Base-by-base conservation (phyloP, 345 rosid species). In the Citrus unshiu region DNA sequence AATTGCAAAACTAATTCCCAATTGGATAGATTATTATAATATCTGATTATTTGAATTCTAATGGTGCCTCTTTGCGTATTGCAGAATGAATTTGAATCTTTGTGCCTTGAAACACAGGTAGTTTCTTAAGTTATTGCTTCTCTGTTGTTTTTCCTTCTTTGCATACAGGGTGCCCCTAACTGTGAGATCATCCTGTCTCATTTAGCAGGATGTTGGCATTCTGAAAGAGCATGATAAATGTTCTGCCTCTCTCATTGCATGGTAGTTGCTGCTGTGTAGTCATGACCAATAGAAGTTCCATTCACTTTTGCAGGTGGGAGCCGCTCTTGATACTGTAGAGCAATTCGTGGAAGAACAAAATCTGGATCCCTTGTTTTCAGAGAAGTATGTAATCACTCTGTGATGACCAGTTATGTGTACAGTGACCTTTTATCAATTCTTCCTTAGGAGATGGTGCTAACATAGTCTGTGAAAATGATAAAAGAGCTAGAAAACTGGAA, bases 311-410 rank as follows among this genome's bases (percentile, higher is more conserved):
- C 80, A 95, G 98, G 94, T 91, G 70, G 94, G 92, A 79, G 67
- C 86, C 57, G 80, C 82, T 81, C 94, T 93, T 78, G 91, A 90
- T 87, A 82, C 83, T 54, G 84, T 92, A 73, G 96, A 93, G 78
- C 89, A 90, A 84, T 81, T 89, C 80, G 83, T 92, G 60, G 97
- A 93, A 85, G 98, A 95, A 84, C 90, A 88, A 81, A 66, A 69
- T 79, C 81, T 95, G 72, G 93, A 95, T 88, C 89, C 89, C 62
- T 83, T 95, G 63, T 88, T 77, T 79, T 77, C 93, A 35, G 83
- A 95, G 32, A 89, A 88, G 98, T 95, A 87, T 10, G 97, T 79
- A 71, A 34, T 77, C 51, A 46, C 3, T 39, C 4, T 2, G 40
- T 64, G 9, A 18, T 64, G 19, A 19, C 1, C 46, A 34, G 46